Conservation (phyloP, 2,329 filamentous ascomycete species). For the Calonectria hongkongensis region DNA sequence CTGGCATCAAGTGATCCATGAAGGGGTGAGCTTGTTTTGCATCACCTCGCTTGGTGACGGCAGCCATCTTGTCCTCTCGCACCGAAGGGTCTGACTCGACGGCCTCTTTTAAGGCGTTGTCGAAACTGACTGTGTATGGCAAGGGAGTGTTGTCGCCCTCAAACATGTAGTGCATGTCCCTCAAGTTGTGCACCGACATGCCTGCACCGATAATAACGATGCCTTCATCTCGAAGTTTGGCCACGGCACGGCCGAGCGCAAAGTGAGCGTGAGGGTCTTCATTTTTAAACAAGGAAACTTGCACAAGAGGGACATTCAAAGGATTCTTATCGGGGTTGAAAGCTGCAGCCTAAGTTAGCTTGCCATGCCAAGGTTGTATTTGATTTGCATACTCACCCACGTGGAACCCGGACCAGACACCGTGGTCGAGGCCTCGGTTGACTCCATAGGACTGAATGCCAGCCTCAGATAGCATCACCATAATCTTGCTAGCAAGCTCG, state of each 20-base stretch:
- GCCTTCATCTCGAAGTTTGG: conserved; percentile 79
- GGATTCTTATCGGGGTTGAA: conserved; percentile 78
- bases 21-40: conserved; percentile 68
- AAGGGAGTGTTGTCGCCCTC: conserved; percentile 65
- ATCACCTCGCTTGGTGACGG: conserved; percentile 63
- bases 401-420: conserved; percentile 82
- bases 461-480: conserved; percentile 71
- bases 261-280: conserved; percentile 81
- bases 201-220: conserved; percentile 82
- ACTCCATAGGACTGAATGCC: conserved; percentile 77
- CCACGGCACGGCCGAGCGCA: conserved; percentile 79
- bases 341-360: conserved; percentile 59
- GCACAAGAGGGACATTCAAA: conserved; percentile 80
- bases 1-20: conserved; percentile 71
- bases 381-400: conserved; percentile 56
- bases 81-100: conserved; percentile 67
- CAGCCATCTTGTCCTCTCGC: conserved; percentile 64
- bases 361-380: neutral
- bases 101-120: conserved; percentile 80
- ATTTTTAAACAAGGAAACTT: conserved; percentile 80
- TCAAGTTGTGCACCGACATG: conserved; percentile 84
- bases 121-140: conserved; percentile 78
- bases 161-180: conserved; percentile 65
- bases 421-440: conserved; percentile 82
- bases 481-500: conserved; percentile 75